Percentiles rank a stretch among this genome's conserved stretches.
These are phyloP conservation scores for Acanthamoeba rhysodes DNA, from an alignment of 208 protist species.

Conservation along the genomic window DNA sequence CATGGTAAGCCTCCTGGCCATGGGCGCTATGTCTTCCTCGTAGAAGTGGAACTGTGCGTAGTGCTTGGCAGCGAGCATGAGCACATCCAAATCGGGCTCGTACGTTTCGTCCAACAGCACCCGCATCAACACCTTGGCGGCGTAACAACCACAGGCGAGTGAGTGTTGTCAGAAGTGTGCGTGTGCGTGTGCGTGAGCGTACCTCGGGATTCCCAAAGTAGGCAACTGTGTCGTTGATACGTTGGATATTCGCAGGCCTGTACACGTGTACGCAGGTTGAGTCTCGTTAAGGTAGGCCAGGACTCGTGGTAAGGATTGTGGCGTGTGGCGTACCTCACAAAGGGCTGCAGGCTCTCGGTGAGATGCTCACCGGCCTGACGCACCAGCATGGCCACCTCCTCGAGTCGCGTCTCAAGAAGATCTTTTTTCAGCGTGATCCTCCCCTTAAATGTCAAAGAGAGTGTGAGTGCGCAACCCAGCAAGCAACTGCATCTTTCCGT, in stretches of 20 bases:
- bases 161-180: neutral
- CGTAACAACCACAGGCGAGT: neutral
- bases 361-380: constrained; percentile 34
- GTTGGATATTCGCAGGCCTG: neutral
- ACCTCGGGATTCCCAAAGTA: constrained; percentile 47
- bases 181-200: neutral
- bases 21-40: constrained; percentile 31
- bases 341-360: constrained; percentile 1
- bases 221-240: neutral
- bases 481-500: neutral
- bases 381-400: constrained; percentile 24
- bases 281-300: neutral
- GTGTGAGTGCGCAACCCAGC: neutral
- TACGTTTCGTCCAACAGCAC: neutral
- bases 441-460: neutral
- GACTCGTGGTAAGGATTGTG: neutral
- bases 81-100: neutral
- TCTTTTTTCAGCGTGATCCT: constrained; percentile 19
- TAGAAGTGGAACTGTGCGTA: constrained; percentile 66
- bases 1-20: neutral
- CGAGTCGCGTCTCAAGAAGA: neutral
- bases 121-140: constrained; percentile 21
- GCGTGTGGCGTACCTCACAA: neutral
- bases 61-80: constrained; percentile 12
- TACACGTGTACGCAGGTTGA: neutral